Evolutionary conservation across 371 early-diverging fungal species (phyloP), one percentile per base, ranked within the genome.

Genomic region (Choanephora cucurbitarum): DNA sequence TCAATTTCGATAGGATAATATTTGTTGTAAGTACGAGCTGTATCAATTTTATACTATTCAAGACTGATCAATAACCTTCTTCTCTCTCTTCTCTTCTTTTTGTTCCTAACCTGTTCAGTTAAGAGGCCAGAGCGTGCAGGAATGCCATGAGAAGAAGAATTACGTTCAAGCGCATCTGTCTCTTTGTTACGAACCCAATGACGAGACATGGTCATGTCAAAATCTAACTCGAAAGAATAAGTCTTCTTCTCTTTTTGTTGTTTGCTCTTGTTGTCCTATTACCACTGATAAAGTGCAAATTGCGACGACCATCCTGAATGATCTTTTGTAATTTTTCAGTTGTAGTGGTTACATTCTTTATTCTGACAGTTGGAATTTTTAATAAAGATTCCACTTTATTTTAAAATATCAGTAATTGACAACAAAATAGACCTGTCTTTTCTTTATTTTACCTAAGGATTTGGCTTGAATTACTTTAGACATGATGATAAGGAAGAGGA

Each of bases 1-100:
- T 77, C 67, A 23, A 89, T 80, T 52, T 91, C 90, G 46, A 90
- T 87, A 1, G 90, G 90, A 62, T 89, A 91, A 72, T 84, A 91
- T 15, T 76, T 82, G 17, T 80, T 67, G 61, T 77, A 81, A 5
- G 88, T 70, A 11, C 49, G 69, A 6, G 74, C 67, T 4, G 79
- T 69, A 42, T 66, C 67, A 22, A 45, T 50, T 37, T 77, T 81
- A 58, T 77, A 82, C 83, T 84, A 51, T 3, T 28, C n/a, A n/a
- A n/a, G 7, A 28, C 28, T 7, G 3, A 7, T 28, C 28, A 28
- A 7, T 7, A 3, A 28, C 7, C 7, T 28, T 5, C 28, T 28
- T 28, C 7, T 3, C 28, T 28, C 7, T 7, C 7, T 3, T 5
- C 28, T 5, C 28, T 7, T 28, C 28, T 28, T 7, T 28, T 7